Conservation (phyloP, 2,329 filamentous ascomycete genomes). For the Xylaria sp. region DNA sequence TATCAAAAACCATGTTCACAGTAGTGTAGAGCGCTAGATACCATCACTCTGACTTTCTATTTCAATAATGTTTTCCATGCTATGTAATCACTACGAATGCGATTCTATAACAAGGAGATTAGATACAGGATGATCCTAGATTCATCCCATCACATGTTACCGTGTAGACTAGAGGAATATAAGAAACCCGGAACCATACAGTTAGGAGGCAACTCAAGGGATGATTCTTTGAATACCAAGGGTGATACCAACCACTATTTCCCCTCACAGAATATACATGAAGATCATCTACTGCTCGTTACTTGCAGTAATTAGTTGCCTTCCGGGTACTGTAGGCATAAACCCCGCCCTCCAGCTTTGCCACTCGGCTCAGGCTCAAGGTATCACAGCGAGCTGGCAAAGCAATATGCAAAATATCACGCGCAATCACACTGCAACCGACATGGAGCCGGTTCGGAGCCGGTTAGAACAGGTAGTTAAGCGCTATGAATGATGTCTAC, state of each 20-base stretch:
- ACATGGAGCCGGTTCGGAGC: slow-evolving; percentile 15
- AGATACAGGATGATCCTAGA: background rate
- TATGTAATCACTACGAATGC: background rate
- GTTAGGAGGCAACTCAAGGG: background rate
- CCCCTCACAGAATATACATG: background rate
- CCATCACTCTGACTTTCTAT: background rate
- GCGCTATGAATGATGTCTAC: slow-evolving; percentile 12
- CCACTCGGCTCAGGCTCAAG: background rate
- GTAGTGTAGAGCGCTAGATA: slow-evolving; percentile 1
- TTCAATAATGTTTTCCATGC: background rate
- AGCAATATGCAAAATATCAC: slow-evolving; percentile 10
- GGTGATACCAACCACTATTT: background rate
- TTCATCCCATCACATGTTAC: background rate
- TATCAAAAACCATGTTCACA: slow-evolving; percentile 19
- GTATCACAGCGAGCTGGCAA: background rate
- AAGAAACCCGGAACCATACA: background rate
- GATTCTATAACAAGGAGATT: background rate
- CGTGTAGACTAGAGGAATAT: too few species aligned
- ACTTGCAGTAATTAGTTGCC: slow-evolving; percentile 4
- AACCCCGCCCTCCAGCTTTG: slow-evolving; percentile 27
- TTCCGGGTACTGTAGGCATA: slow-evolving; percentile 5
- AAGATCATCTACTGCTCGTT: background rate
- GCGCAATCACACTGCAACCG: slow-evolving; percentile 9
- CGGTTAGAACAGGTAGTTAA: background rate
- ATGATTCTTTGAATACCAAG: background rate